Percentiles rank a stretch among this genome's conserved stretches.
Conservation (phyloP, 768 basidiomycete genomes). For the Mycena belliarum region DNA sequence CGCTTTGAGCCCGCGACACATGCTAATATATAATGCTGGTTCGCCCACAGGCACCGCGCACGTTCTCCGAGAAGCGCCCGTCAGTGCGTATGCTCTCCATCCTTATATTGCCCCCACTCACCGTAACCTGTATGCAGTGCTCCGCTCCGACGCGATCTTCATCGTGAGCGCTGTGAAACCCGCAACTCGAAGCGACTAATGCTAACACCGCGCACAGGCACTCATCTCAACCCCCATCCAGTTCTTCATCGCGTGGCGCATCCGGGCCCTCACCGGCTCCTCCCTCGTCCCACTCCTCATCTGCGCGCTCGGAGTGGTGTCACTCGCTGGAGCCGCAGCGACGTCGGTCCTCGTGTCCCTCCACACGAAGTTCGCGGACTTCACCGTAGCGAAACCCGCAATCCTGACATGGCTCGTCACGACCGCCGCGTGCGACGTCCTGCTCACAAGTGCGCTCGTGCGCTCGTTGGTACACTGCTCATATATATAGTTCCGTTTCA, state of each 20-base stretch:
- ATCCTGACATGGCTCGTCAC: conserved; percentile 10
- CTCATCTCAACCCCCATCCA: conserved; percentile 15
- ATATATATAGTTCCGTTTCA: no score
- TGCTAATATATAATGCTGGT: neutral
- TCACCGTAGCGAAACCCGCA: neutral
- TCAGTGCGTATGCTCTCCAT: no score
- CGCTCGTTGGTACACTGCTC: conserved; percentile 3
- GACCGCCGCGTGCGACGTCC: conserved; percentile 5
- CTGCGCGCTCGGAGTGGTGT: neutral
- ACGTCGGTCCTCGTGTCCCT: neutral
- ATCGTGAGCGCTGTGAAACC: no score
- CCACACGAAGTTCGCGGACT: neutral
- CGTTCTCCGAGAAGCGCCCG: neutral
- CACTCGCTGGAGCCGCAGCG: conserved; percentile 4
- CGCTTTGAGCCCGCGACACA: no score
- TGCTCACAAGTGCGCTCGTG: conserved; percentile 5
- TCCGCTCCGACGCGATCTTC: neutral
- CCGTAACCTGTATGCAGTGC: no score
- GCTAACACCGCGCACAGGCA: neutral
- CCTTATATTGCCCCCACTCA: no score
- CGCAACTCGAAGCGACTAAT: no score
- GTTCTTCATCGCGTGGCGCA: conserved; percentile 12
- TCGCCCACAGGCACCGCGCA: neutral
- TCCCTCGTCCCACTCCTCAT: neutral
- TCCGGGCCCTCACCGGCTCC: conserved; percentile 9